Evolutionary conservation across 1,284 basidiomycete species (phyloP), one percentile per base, ranked within the genome.

Genomic region (Stygiomarasmius scandens): DNA sequence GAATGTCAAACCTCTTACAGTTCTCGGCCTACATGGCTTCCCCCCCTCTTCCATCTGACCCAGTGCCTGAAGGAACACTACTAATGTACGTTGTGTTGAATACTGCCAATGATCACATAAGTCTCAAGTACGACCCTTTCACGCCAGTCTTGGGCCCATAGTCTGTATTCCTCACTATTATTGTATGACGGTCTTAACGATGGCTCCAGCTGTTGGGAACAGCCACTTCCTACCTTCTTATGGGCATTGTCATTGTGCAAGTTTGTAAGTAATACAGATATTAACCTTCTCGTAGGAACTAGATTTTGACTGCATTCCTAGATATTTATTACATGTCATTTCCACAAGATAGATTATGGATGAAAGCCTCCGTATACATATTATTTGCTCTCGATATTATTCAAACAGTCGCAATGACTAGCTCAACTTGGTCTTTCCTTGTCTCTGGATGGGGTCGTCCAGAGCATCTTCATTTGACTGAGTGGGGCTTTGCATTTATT

Each of bases 301-400:
- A n/a, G n/a, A n/a, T n/a, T n/a, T n/a, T n/a, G n/a, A 4, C 19
- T 36, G 19, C 20, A 16, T 23, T 23, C 14, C 10, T 36, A 61
- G 60, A 55, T 19, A n/a, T 61, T n/a, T 61, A 61, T 41, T 58
- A 54, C 51, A 27, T 58, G n/a, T 56, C 54, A 24, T 58, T 56
- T 29, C 50, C 38, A 22, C 52, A 10, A 4, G 60, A 61, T 27
- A 23, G 32, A 34, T 45, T 27, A 23, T 46, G 49, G 23, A 45
- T 58, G 27, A 61, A 56, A n/a, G 12, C 52, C 3, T 38, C 55
- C 6, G 38, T 41, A 4, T 41, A 41, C n/a, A 16, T 16, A 6
- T 16, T 41, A 19, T 41, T 41, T 19, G n/a, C n/a, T n/a, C 16
- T 41, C 8, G 38, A 41, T 16, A 16, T 41, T 6, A n/a, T 41